Base-by-base conservation (phyloP, 768 basidiomycete species). In the Leccinum olivaceopallidum region DNA sequence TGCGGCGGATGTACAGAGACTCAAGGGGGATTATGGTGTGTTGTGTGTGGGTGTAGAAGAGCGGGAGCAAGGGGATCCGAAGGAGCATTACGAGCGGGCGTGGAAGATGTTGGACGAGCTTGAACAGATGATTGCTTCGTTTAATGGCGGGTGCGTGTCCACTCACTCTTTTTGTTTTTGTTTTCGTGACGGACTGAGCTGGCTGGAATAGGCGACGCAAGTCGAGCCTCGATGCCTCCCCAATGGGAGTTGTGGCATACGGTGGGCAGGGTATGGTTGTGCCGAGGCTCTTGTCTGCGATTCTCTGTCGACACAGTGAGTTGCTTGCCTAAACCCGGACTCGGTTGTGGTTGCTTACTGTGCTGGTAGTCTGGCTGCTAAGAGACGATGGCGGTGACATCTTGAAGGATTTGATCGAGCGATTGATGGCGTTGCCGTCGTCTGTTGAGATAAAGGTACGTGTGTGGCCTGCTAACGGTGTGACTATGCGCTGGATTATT, bases 231-330 rank as follows among this genome's bases (percentile, higher is more conserved):
- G 63, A 73, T 14, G 74, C 78, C 7, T 61, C 65, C 24, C 57
- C 69, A 12, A 67, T 63, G 53, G 36, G 65, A 7, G 52, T 60
- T 13, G 52, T 65, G 9, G 62, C 65, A 14, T 70, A 75, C 4
- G 59, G 67, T 34, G 70, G 72, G 6, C 73, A 75, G 28, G 87
- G 88, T 44, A 75, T 81, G 22, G 69, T 90, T 47, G 81, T 84
- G 8, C 90, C 90, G 0, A 78, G 80, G 14, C 72, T 91, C 20
- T 73, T 88, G 28, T 86, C 86, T 3, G 73, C 80, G 3, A 78
- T 92, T 44, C 74, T 92, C 53, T 80, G 85, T 37, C 86, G 86
- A 67, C 86, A 86, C 62, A 85, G 92, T 93, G 63, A 69, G 88
- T 75, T 14, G 6, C 44, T 16, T 14, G 39, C 56, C 32, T 14